Conservation (phyloP, 108 stramenopile genomes). For the Skeletonema costatum region DNA sequence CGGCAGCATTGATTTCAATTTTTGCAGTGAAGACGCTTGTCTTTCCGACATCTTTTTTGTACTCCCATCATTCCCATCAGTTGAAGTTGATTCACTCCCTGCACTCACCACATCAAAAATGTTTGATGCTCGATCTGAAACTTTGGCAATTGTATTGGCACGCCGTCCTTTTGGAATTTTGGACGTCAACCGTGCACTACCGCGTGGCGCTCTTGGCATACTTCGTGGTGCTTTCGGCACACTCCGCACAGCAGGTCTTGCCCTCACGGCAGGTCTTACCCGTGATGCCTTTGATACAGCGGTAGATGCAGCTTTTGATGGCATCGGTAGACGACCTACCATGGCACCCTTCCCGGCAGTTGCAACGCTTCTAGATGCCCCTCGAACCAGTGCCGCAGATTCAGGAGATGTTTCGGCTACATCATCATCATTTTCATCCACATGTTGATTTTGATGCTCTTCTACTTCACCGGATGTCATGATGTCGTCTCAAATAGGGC, state of each 20-base stretch:
- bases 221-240: background rate
- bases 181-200: background rate
- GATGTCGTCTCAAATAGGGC: background rate
- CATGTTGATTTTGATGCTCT: background rate
- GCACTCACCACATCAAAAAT: slow-evolving; percentile 59
- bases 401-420: slow-evolving; percentile 1
- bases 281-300: slow-evolving; percentile 7
- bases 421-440: background rate
- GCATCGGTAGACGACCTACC: slow-evolving; percentile 1
- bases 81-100: slow-evolving; percentile 1
- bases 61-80: background rate
- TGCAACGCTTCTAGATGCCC: slow-evolving; percentile 2
- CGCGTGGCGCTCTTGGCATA: background rate
- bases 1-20: background rate
- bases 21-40: background rate
- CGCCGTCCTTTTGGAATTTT: slow-evolving; percentile 1
- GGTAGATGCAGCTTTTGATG: background rate
- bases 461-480: background rate
- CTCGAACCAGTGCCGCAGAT: slow-evolving; percentile 1
- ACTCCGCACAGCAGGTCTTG: background rate
- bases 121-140: slow-evolving; percentile 64
- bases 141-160: slow-evolving; percentile 50
- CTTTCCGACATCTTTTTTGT: background rate
- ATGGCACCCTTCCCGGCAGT: background rate
- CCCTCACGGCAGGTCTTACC: background rate